Evolutionary conservation across 305 asterid species (phyloP).

Genomic region (Fraxinus velutina): DNA sequence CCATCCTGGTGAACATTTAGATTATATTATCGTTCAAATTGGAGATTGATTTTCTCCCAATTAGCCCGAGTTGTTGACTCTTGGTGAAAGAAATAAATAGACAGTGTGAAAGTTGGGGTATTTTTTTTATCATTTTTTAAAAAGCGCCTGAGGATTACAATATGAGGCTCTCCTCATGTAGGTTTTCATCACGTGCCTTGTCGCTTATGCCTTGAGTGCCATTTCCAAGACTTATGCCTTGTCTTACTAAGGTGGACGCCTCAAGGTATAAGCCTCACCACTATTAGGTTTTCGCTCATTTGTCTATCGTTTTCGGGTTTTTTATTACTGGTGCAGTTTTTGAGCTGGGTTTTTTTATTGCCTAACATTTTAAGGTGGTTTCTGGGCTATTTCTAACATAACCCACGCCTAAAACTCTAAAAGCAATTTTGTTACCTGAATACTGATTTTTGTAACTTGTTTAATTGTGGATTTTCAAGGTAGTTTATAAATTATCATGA

Average conservation of each 20-base stretch:
- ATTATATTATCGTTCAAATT: neutral
- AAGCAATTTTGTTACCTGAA: neutral
- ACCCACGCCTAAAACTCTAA: neutral
- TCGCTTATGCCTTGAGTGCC: neutral
- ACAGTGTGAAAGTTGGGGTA: neutral
- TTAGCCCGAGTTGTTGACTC: neutral
- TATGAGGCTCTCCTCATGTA: neutral
- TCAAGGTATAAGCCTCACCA: neutral
- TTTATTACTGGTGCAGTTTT: neutral
- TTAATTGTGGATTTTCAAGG: neutral
- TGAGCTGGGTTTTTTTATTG: neutral
- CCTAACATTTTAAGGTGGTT: neutral
- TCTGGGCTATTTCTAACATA: neutral
- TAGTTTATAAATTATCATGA: neutral
- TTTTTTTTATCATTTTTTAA: neutral
- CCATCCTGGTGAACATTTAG: neutral
- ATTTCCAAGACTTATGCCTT: neutral
- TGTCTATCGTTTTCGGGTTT: neutral
- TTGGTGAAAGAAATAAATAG: neutral
- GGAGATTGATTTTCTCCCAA: neutral
- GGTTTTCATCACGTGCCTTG: neutral
- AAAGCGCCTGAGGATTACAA: neutral
- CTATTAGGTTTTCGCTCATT: neutral
- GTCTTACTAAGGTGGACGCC: neutral
- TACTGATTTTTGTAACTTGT: neutral